Evolutionary conservation across 1,284 basidiomycete genomes (phyloP).

Genomic region (Microbotryum silenes-acaulis): DNA sequence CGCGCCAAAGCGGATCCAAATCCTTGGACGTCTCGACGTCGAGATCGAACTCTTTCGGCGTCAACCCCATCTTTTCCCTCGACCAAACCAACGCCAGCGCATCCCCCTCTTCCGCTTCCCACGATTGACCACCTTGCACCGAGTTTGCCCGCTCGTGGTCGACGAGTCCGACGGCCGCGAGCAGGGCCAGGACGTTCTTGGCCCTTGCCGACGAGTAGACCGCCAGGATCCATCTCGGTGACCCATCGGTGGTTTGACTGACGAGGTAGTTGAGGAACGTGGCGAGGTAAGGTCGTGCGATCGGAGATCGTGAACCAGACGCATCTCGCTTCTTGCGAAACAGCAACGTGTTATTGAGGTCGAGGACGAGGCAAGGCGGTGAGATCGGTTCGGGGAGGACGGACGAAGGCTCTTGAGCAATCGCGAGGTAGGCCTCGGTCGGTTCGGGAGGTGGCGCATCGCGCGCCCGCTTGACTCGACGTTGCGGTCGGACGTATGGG

Average conservation of each 20-base stretch:
- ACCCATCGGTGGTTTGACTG: neutral
- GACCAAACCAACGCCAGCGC: slow-evolving; percentile 17
- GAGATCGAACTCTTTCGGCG: slow-evolving; percentile 10
- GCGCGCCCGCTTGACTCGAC: too few relatives aligned
- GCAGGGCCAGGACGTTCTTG: slow-evolving; percentile 23
- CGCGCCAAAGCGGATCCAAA: slow-evolving; percentile 15
- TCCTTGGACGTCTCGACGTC: slow-evolving; percentile 28
- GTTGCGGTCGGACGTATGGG: too few relatives aligned
- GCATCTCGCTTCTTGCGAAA: slow-evolving; percentile 13
- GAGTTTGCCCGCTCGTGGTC: slow-evolving; percentile 1
- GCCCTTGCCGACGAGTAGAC: slow-evolving; percentile 10
- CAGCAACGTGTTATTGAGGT: slow-evolving; percentile 28
- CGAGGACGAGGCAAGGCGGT: slow-evolving; percentile 20
- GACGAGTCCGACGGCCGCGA: slow-evolving; percentile 19
- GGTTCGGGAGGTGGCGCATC: too few relatives aligned
- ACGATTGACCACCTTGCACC: neutral
- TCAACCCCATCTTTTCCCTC: slow-evolving; percentile 24
- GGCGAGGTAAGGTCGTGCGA: slow-evolving; percentile 24
- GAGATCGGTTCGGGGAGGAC: too few relatives aligned
- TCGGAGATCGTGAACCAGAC: slow-evolving; percentile 7
- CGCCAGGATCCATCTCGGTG: slow-evolving; percentile 5
- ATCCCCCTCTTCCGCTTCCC: slow-evolving; percentile 9
- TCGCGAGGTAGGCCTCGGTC: too few relatives aligned
- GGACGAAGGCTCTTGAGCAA: too few relatives aligned
- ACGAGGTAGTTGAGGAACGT: slow-evolving; percentile 26